These are phyloP conservation scores for Oryza meyeriana DNA, from an alignment of 176 grass and related monocot genomes.

Conservation along the genomic window DNA sequence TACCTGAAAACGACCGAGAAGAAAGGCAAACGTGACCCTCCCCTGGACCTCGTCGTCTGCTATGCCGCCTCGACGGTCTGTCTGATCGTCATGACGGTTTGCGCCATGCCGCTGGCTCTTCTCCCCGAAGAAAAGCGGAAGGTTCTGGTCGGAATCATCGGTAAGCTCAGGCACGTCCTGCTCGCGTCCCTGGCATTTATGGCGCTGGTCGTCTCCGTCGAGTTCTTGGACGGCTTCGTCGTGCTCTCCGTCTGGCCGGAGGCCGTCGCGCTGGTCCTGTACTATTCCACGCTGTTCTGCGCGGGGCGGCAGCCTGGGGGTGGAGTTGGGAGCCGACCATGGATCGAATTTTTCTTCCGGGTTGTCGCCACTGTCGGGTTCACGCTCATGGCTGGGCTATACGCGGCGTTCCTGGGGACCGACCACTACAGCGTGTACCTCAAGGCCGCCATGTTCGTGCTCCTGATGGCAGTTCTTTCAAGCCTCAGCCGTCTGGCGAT, in stretches of 20 bases:
- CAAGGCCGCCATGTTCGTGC: slow-evolving; percentile 18
- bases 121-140: background rate
- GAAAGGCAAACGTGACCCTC: background rate
- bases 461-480: slow-evolving; percentile 12
- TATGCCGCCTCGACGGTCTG: background rate
- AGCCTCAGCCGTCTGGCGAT: slow-evolving; percentile 29
- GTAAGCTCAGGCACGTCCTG: background rate
- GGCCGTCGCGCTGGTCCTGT: background rate
- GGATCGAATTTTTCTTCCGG: background rate
- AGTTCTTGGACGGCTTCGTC: slow-evolving; percentile 22
- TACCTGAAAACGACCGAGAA: slow-evolving; percentile 14
- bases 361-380: background rate
- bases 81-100: background rate
- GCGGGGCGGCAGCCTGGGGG: background rate
- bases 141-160: background rate
- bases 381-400: slow-evolving; percentile 5
- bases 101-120: background rate
- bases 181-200: background rate
- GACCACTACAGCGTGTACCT: background rate
- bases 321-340: background rate
- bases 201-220: slow-evolving; percentile 1
- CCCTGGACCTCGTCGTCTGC: background rate
- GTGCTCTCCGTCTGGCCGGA: background rate
- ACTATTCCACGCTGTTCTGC: background rate
- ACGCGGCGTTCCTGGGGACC: background rate